Evolutionary conservation across 495 filamentous ascomycete genomes (phyloP), one percentile per base, ranked within the genome.

Genomic region (Penicillium cosmopolitanum): DNA sequence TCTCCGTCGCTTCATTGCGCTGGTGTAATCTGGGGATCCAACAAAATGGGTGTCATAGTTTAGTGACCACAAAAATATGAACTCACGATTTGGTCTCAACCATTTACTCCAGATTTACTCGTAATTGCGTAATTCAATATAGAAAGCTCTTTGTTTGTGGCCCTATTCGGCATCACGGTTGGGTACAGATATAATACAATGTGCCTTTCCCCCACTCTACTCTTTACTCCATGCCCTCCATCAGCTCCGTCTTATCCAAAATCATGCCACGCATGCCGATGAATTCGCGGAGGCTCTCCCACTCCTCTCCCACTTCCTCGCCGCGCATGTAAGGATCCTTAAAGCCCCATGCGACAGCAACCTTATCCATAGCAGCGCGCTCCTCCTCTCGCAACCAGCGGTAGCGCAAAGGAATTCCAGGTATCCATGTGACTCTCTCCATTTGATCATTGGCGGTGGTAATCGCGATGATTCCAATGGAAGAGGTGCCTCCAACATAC

Each of bases 321-420:
- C 95, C 95, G 65, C 88, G 82, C 72, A 86, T 86, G 68, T 81
- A 86, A n/a, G 68, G 70, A 65, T 96, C 89, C 56, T 87, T 85
- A 68, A 98, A 98, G 0, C 95, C 95, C 89, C 96, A 98, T 8
- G 88, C 86, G 50, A 87, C 78, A 19, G 92, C 92, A 51, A 98
- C 83, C 68, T 83, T 87, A 78, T 98, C 95, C 58, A 93, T 72
- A 9, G 94, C 91, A n/a, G 87, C 89, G 19, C 95, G 82, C 76
- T 98, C 95, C 51, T 96, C 92, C 76, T 98, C 95, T 35, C 91
- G 82, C 40, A 96, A 70, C 93, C 93, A 98, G n/a, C 96, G 84
- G 59, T 93, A 78, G 59, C 88, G 80, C 65, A 98, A 74, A 23
- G 91, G 89, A 23, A 88, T 87, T 2, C 95, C 95, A 12, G 81